A percentile compares a stretch with the other conserved stretches of the same genome.
phyloP scores from a whole-genome alignment of 805 yeast species.

The Lipomyces oligophaga region DNA sequence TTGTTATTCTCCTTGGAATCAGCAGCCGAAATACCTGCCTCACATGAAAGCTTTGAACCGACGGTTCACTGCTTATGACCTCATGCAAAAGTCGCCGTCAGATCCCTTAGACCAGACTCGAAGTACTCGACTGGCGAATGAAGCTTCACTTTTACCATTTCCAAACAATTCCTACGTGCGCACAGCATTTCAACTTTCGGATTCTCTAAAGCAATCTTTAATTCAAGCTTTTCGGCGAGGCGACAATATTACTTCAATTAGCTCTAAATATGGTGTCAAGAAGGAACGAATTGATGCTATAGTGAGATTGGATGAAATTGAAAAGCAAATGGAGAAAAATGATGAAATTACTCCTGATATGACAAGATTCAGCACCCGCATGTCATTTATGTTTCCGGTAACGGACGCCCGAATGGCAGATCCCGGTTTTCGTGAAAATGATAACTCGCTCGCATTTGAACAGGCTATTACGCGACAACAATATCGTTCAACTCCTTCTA shows the following conservation, averaged over 20 bases:
- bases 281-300: constrained; percentile 89
- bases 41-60: not conserved
- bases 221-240: constrained; percentile 52
- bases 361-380: constrained; percentile 52
- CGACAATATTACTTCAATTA: constrained; percentile 66
- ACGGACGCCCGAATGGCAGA: constrained; percentile 36
- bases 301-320: constrained; percentile 60
- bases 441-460: constrained; percentile 1
- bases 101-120: not conserved
- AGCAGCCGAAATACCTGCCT: constrained; percentile 28
- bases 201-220: constrained; percentile 57
- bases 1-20: constrained; percentile 26
- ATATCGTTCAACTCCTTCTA: not conserved
- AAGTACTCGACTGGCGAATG: too few species aligned
- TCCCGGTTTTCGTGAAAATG: constrained; percentile 1
- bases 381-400: constrained; percentile 81
- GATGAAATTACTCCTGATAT: constrained; percentile 54
- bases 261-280: constrained; percentile 73
- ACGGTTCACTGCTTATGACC: not conserved
- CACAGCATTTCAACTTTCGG: constrained; percentile 60
- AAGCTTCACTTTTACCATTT: too few species aligned
- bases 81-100: not conserved
- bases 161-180: constrained; percentile 67
- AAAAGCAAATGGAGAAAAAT: constrained; percentile 54
- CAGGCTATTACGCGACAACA: not conserved